Evolutionary conservation across 768 basidiomycete species (phyloP), one percentile per base, ranked within the genome.

Genomic region (Sarcomyxa edulis): DNA sequence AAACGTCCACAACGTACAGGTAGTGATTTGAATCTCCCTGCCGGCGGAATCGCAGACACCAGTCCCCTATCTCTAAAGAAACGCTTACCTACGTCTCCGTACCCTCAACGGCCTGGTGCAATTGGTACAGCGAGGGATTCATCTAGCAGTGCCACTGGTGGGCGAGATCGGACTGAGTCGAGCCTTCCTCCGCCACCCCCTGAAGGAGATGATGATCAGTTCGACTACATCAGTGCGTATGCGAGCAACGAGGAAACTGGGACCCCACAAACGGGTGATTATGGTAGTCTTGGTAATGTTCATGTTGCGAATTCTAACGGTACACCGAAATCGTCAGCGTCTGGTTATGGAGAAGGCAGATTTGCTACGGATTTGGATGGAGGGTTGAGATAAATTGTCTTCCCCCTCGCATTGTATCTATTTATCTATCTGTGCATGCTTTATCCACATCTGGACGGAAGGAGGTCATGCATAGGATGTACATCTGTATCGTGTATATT

Each of bases 201-300:
- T 18, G 28, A 59, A 16, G 67, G 62, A 1, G 66, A 63, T 0
- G 73, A 76, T 5, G 72, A 72, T 3, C 59, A 65, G 10, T 78
- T 72, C 47, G 79, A 81, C 51, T 78, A 81, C 44, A 65, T 78
- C 32, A 65, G 67, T 32, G 78, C 74, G 19, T 82, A 84, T 56
- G 59, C 54, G 49, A 54, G 62, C 33, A 43, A 45, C 8, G 42
- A 37, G 38, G 43, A 32, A 4, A 24, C 37, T 12, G 49, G 40
- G 12, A 46, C 33, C 16, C 32, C 28, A 29, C 41, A 27, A 11
- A 20, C 26, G 19, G 40, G 40, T 25, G 44, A 43, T 18, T 41
- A 28, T 24, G 27, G 34, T n/a, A 24, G 14, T 18, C 35, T 21
- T 35, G 37, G 32, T 21, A 46, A 26, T 36, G 25, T 18, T 39